Conservation (phyloP, 768 basidiomycete species). For the Lyophyllum decastes region DNA sequence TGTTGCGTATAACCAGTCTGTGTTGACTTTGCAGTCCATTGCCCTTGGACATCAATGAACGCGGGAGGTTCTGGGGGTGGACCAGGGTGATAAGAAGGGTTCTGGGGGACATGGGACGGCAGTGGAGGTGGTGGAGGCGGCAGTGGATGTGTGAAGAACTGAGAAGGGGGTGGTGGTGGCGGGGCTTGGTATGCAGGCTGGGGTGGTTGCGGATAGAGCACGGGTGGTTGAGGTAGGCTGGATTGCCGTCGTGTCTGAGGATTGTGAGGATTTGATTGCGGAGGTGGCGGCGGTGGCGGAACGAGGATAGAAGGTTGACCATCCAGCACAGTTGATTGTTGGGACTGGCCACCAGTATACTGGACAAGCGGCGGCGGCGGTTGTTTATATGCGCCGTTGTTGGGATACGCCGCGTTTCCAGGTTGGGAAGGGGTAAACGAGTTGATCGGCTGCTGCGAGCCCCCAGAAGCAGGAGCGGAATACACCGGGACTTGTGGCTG, state of each 20-base stretch:
- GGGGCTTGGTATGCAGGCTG: conserved; percentile 29
- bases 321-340: conserved; percentile 19
- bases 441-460: conserved; percentile 21
- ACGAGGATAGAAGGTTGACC: conserved; percentile 17
- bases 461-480: conserved; percentile 27
- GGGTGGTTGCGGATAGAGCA: conserved; percentile 36
- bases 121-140: conserved; percentile 34
- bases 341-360: conserved; percentile 19
- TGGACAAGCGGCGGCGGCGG: conserved; percentile 33
- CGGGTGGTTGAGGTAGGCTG: conserved; percentile 53
- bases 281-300: conserved; percentile 32
- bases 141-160: conserved; percentile 27
- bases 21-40: conserved; percentile 31
- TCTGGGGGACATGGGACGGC: conserved; percentile 2
- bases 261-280: conserved; percentile 31
- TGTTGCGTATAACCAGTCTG: conserved; percentile 31
- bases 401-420: conserved; percentile 22
- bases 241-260: conserved; percentile 39
- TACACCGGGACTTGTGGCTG: conserved; percentile 33
- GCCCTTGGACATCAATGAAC: conserved; percentile 32
- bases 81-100: conserved; percentile 34
- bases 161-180: conserved; percentile 40
- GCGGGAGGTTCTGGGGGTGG: conserved; percentile 42
- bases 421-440: conserved; percentile 30
- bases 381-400: conserved; percentile 29